Evolutionary conservation across 225 moss, liverwort and hornwort genomes (phyloP).

Genomic region (Sphagnum contortum): DNA sequence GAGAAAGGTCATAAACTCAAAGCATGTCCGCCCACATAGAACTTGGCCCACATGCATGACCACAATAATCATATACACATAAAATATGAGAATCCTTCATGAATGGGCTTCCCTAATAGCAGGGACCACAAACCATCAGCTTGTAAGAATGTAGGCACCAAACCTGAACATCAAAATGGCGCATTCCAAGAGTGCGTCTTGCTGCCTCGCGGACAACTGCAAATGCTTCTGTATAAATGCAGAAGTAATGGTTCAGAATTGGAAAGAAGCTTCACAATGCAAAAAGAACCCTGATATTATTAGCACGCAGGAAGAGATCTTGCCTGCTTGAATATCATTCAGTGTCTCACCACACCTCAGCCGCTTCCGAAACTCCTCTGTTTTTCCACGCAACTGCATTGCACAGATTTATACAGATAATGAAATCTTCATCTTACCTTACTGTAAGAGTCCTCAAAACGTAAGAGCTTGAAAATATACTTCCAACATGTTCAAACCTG

Average conservation of each 20-base stretch:
- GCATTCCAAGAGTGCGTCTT: constrained; percentile 91
- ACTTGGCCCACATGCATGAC: too few species aligned
- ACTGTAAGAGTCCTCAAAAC: too few species aligned
- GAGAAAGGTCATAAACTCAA: too few species aligned
- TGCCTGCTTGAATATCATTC: constrained; percentile 73
- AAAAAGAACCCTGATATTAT: not conserved
- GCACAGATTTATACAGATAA: too few species aligned
- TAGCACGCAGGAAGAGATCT: not conserved
- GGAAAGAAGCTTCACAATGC: not conserved
- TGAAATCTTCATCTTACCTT: too few species aligned
- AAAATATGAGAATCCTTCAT: too few species aligned
- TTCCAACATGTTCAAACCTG: constrained; percentile 10
- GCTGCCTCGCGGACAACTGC: constrained; percentile 96
- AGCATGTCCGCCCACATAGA: too few species aligned
- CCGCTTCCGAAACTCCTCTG: constrained; percentile 66
- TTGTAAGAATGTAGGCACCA: too few species aligned
- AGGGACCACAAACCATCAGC: too few species aligned
- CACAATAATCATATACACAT: too few species aligned
- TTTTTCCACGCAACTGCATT: constrained; percentile 60
- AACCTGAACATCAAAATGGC: constrained; percentile 99
- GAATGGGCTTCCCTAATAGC: too few species aligned
- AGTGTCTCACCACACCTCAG: constrained; percentile 68
- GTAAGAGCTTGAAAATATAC: too few species aligned
- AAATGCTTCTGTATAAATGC: constrained; percentile 61
- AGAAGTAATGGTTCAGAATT: not conserved